Base-by-base conservation (phyloP, 768 basidiomycete species). In the Amanita polypyramis region DNA sequence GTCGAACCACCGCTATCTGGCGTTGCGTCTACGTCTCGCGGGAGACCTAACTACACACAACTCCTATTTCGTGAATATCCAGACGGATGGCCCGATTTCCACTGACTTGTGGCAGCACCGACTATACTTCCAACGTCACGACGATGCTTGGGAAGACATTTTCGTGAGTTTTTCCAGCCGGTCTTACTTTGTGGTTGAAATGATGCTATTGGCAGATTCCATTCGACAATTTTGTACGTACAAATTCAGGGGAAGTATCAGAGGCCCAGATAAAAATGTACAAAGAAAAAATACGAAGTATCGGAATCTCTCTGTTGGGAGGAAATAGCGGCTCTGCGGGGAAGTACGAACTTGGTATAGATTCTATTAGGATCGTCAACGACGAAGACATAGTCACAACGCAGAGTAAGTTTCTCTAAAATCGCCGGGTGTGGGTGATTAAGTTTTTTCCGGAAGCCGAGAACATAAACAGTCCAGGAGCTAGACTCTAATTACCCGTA, bases 41-140 rank as follows among this genome's bases (percentile, higher is more conserved):
- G 94, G 92, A 2, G 79, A 89, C 53, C 79, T 81, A 17, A 72
- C 77, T 34, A 85, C 85, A 35, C 77, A 80, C 52, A 79, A 79
- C 54, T 82, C 87, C n/a, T 97, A 92, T 70, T 94, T 85, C 55
- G 85, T 91, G 41, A 97, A 98, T 65, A 68, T 97, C 39, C 93
- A 96, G 62, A 95, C 92, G 2, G 85, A 91, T 44, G 85, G 87
- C 0, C 73, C 79, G 37, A 71, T 87, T 42, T 75, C 80, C 43
- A 84, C 80, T 32, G 91, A 95, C 60, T 68, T 98, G n/a, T 98
- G 88, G 83, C 95, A 96, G 60, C 93, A 97, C 55, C 76, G 89
- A 29, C 70, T 98, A n/a, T 88, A 77, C 64, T 86, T 93, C 60
- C 69, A 73, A 43, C 73, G 76, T 47, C 66, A 70, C 21, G 75